Percentiles rank a stretch among this genome's conserved stretches.
phyloP scores from a whole-genome alignment of 805 yeast species.

The Metschnikowia cerradonensis region DNA sequence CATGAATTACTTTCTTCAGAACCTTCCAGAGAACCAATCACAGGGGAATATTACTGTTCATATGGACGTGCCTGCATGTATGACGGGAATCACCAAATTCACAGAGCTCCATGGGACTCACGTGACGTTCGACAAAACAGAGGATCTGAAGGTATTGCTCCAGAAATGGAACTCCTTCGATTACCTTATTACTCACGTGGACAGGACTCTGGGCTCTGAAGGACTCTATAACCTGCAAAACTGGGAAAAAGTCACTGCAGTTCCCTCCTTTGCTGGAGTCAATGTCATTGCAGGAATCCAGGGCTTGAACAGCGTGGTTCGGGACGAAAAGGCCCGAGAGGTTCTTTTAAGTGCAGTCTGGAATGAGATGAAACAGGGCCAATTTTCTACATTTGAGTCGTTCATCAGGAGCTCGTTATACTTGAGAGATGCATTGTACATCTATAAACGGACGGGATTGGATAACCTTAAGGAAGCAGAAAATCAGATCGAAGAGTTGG shows the following conservation, averaged over 20 bases:
- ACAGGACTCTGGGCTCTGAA: conserved; percentile 12
- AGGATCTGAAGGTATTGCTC: conserved; percentile 38
- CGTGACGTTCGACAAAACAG: conserved; percentile 72
- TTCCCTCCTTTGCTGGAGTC: conserved; percentile 22
- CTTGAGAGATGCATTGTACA: conserved; percentile 22
- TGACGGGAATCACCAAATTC: conserved; percentile 82
- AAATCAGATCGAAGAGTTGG: conserved; percentile 2
- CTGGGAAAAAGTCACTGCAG: conserved; percentile 20
- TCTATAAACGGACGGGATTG: conserved; percentile 24
- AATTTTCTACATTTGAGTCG: conserved; percentile 2
- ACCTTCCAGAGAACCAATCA: conserved; percentile 9
- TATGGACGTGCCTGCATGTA: conserved; percentile 74
- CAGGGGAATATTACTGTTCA: conserved; percentile 47
- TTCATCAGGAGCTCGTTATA: conserved; percentile 4
- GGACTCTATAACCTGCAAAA: conserved; percentile 10
- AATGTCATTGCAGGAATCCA: conserved; percentile 6
- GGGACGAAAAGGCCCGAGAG: neutral
- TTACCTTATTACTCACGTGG: conserved; percentile 27
- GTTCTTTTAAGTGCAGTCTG: conserved; percentile 2
- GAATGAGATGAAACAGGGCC: conserved; percentile 8
- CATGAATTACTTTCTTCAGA: conserved; percentile 44
- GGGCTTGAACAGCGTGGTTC: conserved; percentile 1
- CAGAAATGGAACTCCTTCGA: conserved; percentile 28
- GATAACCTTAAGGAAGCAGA: conserved; percentile 1
- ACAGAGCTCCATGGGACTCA: conserved; percentile 48